These are phyloP conservation scores for Arachis stenosperma DNA, from an alignment of 306 rosid species.

Conservation along the genomic window DNA sequence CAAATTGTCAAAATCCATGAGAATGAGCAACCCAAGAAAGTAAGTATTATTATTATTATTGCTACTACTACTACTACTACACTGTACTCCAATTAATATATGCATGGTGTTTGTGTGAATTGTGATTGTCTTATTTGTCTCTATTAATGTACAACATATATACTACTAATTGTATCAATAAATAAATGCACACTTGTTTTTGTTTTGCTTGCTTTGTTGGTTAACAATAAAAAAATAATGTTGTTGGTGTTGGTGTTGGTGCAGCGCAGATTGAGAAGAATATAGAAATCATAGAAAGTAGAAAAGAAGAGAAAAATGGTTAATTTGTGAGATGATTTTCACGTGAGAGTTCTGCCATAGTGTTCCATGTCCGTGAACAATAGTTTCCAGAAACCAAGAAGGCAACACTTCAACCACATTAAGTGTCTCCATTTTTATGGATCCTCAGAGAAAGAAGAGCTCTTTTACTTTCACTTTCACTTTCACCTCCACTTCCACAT, in stretches of 20 bases:
- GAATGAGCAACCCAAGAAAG: constrained; percentile 38
- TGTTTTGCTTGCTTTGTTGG: constrained; percentile 35
- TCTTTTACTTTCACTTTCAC: constrained; percentile 1
- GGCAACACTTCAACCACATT: constrained; percentile 25
- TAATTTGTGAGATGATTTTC: constrained; percentile 42
- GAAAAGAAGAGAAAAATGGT: constrained; percentile 38
- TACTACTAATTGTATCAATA: background rate
- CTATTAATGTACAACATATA: background rate
- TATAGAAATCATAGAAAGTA: constrained; percentile 47
- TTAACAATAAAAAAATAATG: constrained; percentile 37
- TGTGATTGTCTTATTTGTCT: background rate
- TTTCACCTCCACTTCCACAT: background rate
- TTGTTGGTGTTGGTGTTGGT: background rate
- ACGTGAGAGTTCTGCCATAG: constrained; percentile 45
- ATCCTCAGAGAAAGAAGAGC: constrained; percentile 35
- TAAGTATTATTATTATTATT: background rate
- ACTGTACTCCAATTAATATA: background rate
- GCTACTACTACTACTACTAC: too few relatives aligned
- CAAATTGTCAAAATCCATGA: constrained; percentile 41
- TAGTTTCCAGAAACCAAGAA: constrained; percentile 47
- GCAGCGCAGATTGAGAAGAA: constrained; percentile 31
- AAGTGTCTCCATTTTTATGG: constrained; percentile 39
- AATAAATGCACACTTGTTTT: background rate
- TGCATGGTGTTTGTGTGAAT: constrained; percentile 15
- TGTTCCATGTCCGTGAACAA: constrained; percentile 39